Evolutionary conservation across 139 green algal genomes (phyloP).

Genomic region (Micromonas pusilla): DNA sequence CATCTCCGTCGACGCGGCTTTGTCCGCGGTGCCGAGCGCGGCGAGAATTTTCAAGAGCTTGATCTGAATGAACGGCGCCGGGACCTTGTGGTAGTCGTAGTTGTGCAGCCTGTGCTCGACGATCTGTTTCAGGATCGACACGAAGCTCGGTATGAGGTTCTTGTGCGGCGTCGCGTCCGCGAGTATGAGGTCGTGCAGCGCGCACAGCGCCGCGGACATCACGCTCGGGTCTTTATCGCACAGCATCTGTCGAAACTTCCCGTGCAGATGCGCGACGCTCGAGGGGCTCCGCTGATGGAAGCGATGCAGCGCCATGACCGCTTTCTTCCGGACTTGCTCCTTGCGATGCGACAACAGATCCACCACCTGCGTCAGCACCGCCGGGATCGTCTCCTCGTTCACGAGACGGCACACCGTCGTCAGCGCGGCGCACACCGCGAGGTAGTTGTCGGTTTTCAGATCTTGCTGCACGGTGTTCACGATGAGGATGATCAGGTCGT

Average conservation of each 20-base stretch:
- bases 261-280: slow-evolving; percentile 56
- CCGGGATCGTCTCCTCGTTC: slow-evolving; percentile 74
- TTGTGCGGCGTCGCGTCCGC: slow-evolving; percentile 61
- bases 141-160: slow-evolving; percentile 82
- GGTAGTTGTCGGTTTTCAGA: slow-evolving; percentile 85
- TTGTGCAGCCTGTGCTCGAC: slow-evolving; percentile 80
- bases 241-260: slow-evolving; percentile 51
- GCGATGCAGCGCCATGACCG: slow-evolving; percentile 81
- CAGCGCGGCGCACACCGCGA: slow-evolving; percentile 64
- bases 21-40: slow-evolving; percentile 69
- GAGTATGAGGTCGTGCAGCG: slow-evolving; percentile 65
- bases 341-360: slow-evolving; percentile 65
- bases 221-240: slow-evolving; percentile 82
- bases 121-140: slow-evolving; percentile 90
- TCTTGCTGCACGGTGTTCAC: slow-evolving; percentile 92
- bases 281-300: slow-evolving; percentile 58
- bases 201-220: slow-evolving; percentile 88
- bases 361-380: slow-evolving; percentile 64
- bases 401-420: slow-evolving; percentile 63
- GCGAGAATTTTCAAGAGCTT: slow-evolving; percentile 86
- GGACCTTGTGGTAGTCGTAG: slow-evolving; percentile 91
- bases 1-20: slow-evolving; percentile 72
- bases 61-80: slow-evolving; percentile 95
- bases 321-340: slow-evolving; percentile 90
- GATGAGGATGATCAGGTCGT: slow-evolving; percentile 88